A percentile compares a stretch with the other conserved stretches of the same genome.
Conservation (phyloP, 768 basidiomycete species). For the Naganishia randhawae region DNA sequence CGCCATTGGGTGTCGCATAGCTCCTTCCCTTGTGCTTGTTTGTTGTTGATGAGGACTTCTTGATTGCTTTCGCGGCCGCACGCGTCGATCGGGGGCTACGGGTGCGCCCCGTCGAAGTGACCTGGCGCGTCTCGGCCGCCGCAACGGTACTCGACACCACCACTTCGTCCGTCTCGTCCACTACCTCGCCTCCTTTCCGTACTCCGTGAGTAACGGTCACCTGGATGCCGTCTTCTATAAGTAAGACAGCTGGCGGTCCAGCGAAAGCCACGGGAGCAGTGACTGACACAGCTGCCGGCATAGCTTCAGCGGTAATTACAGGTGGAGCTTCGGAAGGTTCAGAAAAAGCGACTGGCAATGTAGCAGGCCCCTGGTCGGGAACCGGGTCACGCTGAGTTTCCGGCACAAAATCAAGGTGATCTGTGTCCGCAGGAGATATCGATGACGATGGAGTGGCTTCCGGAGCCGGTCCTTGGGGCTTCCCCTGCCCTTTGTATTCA, state of each 20-base stretch:
- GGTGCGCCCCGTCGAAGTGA: slow-evolving; percentile 15
- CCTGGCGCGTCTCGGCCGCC: background rate
- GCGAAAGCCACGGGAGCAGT: too few species aligned
- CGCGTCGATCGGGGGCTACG: slow-evolving; percentile 15
- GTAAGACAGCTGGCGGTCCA: background rate
- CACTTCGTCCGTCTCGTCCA: background rate
- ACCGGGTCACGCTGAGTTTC: slow-evolving; percentile 9
- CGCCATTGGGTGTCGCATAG: background rate
- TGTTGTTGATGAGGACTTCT: slow-evolving; percentile 16
- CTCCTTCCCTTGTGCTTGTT: slow-evolving; percentile 1
- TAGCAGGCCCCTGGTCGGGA: background rate
- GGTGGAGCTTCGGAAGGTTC: background rate
- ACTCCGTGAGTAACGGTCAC: background rate
- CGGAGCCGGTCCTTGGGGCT: too few species aligned
- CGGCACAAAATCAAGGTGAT: background rate
- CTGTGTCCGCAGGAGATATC: too few species aligned
- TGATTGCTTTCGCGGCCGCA: slow-evolving; percentile 12
- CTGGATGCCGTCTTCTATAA: background rate
- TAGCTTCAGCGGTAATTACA: background rate
- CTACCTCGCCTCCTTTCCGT: background rate
- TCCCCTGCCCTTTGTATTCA: background rate
- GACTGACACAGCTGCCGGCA: background rate
- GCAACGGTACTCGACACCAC: background rate
- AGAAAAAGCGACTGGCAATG: background rate
- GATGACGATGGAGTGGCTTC: background rate